Percentiles rank a stretch among this genome's conserved stretches.
These are phyloP conservation scores for Cryptococcus amylolentus DNA, from an alignment of 1,284 basidiomycete species.

Conservation along the genomic window DNA sequence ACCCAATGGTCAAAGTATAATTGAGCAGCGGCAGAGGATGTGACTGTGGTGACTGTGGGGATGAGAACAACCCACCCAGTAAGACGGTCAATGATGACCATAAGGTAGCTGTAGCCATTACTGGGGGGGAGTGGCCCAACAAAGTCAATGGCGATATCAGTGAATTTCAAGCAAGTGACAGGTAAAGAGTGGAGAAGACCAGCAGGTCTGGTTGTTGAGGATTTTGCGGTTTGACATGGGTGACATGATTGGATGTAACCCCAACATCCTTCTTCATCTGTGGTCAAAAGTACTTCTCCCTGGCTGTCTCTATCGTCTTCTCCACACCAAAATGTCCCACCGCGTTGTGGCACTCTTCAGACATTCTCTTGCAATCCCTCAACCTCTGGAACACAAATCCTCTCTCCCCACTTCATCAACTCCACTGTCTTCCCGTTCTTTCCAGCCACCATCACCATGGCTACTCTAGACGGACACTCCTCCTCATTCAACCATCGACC, in stretches of 20 bases:
- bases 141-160: slow-evolving; percentile 1
- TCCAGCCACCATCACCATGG: neutral
- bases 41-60: neutral
- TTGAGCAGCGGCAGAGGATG: neutral
- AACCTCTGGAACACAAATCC: neutral
- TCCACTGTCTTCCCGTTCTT: neutral
- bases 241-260: neutral
- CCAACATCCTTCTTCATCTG: neutral
- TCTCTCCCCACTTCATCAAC: neutral
- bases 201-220: neutral
- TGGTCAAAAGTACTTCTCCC: neutral
- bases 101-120: neutral
- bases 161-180: neutral
- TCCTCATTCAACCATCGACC: neutral
- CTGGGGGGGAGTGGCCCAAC: neutral
- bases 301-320: neutral
- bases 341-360: neutral
- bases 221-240: neutral
- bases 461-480: neutral
- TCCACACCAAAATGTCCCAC: neutral
- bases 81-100: slow-evolving; percentile 1
- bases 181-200: neutral
- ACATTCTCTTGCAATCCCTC: neutral
- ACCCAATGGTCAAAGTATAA: neutral
- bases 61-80: neutral